Percentiles rank a stretch among this genome's conserved stretches.
Conservation (phyloP, 1,139 yeast genomes). For the Zygosaccharomyces sapae region DNA sequence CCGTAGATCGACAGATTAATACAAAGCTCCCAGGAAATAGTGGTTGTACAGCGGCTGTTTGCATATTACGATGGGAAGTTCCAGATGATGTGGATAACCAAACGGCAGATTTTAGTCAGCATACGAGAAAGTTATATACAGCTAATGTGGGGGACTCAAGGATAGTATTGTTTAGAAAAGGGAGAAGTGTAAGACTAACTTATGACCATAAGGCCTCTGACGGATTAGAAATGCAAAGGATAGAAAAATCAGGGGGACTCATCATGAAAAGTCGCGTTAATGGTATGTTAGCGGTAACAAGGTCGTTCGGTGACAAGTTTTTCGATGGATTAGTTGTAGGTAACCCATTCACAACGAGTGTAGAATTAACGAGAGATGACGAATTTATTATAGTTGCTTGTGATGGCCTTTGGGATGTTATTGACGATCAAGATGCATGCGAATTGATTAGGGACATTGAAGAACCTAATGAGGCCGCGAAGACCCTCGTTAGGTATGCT, state of each 20-base stretch:
- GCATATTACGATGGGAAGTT: conserved; percentile 82
- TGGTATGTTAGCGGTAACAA: conserved; percentile 91
- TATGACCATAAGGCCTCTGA: conserved; percentile 96
- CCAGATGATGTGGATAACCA: conserved; percentile 36
- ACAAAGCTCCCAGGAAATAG: conserved; percentile 57
- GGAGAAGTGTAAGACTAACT: conserved; percentile 70
- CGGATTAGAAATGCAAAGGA: conserved; percentile 66
- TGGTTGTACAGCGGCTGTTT: conserved; percentile 96
- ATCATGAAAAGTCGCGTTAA: conserved; percentile 89
- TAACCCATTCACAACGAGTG: conserved; percentile 86
- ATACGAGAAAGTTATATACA: conserved; percentile 75
- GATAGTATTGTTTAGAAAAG: conserved; percentile 69
- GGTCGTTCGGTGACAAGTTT: conserved; percentile 92
- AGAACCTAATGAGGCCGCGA: conserved; percentile 68
- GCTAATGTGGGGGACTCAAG: conserved; percentile 96
- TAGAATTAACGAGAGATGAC: conserved; percentile 60
- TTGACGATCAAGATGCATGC: conserved; percentile 77
- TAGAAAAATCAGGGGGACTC: conserved; percentile 76
- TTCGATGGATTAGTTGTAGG: conserved; percentile 89
- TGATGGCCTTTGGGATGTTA: conserved; percentile 94
- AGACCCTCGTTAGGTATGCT: conserved; percentile 67
- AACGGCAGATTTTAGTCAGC: conserved; percentile 36
- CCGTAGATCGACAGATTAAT: conserved; percentile 69
- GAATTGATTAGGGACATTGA: conserved; percentile 53
- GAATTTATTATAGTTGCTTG: conserved; percentile 84